Percentiles rank a stretch among this genome's conserved stretches.
Evolutionary conservation across 2,329 filamentous ascomycete genomes (phyloP).

Genomic region (Fusarium annulatum): DNA sequence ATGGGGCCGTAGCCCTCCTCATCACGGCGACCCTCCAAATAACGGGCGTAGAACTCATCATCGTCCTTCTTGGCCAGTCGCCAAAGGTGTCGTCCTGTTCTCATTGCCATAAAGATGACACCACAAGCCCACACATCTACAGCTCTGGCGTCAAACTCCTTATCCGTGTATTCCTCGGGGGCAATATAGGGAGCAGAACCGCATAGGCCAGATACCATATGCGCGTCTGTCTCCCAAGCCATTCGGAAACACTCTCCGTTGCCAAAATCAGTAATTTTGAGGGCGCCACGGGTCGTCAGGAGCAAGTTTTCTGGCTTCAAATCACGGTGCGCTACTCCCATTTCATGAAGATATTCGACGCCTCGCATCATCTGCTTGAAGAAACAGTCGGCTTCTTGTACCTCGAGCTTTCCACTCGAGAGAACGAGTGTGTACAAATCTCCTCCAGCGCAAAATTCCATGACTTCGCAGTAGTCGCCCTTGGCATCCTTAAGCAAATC

Average conservation of each 20-base stretch:
- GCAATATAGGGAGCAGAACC: slow-evolving; percentile 98
- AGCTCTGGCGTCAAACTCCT: slow-evolving; percentile 96
- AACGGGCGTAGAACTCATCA: slow-evolving; percentile 96
- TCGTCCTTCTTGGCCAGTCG: slow-evolving; percentile 96
- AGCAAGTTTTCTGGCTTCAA: slow-evolving; percentile 97
- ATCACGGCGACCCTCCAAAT: slow-evolving; percentile 90
- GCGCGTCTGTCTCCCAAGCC: slow-evolving; percentile 98
- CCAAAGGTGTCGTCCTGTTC: slow-evolving; percentile 95
- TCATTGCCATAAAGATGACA: slow-evolving; percentile 99
- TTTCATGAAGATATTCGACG: slow-evolving; percentile 98
- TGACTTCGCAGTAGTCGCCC: slow-evolving; percentile 98
- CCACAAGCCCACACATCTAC: slow-evolving; percentile 98
- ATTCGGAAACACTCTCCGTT: slow-evolving; percentile 99
- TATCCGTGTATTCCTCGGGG: slow-evolving; percentile 94
- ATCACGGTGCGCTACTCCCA: slow-evolving; percentile 97
- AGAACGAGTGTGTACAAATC: slow-evolving; percentile 95
- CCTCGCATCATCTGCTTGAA: slow-evolving; percentile 99
- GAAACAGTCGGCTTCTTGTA: slow-evolving; percentile 94
- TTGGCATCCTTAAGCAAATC: slow-evolving; percentile 96
- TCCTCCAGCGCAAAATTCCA: slow-evolving; percentile 98
- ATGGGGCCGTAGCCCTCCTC: slow-evolving; percentile 97
- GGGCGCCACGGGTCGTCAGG: slow-evolving; percentile 87
- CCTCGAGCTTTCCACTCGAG: slow-evolving; percentile 89
- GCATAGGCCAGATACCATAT: slow-evolving; percentile 97
- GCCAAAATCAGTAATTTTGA: slow-evolving; percentile 99